These are phyloP conservation scores for Pythium phragmiticola DNA, from an alignment of 352 stramenopile species.

Conservation along the genomic window DNA sequence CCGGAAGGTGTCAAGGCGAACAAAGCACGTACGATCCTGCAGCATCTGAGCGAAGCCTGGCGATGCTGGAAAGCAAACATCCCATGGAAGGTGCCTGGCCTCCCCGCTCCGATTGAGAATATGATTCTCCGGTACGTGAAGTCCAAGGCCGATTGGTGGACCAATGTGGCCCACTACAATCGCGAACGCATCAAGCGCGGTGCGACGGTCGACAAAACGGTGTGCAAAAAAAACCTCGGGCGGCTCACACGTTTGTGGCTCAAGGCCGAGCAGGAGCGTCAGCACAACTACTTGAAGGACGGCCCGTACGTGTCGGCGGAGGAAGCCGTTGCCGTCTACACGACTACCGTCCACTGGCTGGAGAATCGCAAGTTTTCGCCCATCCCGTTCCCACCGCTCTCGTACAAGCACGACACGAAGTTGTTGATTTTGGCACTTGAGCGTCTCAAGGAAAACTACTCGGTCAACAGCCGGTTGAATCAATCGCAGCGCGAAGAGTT, in stretches of 20 bases:
- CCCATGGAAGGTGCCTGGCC: conserved; percentile 99
- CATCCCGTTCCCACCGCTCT: conserved; percentile 99
- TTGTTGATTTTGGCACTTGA: conserved; percentile 99
- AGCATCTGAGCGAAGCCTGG: conserved; percentile 99
- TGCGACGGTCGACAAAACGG: conserved; percentile 99
- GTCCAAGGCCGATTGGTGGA: conserved; percentile 98
- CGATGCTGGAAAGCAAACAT: conserved; percentile 99
- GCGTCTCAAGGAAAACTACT: conserved; percentile 98
- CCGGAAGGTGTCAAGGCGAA: conserved; percentile 99
- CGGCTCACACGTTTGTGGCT: conserved; percentile 98
- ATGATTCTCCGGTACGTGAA: conserved; percentile 99
- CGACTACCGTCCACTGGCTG: conserved; percentile 99
- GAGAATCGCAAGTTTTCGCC: conserved; percentile 99
- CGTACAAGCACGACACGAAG: conserved; percentile 99
- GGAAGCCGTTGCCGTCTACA: conserved; percentile 99
- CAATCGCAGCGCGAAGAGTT: conserved; percentile 98
- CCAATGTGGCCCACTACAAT: conserved; percentile 99
- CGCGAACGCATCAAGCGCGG: conserved; percentile 99
- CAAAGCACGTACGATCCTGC: conserved; percentile 98
- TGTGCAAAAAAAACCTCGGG: conserved; percentile 99
- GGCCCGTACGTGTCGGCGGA: conserved; percentile 98
- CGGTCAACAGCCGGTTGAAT: conserved; percentile 97
- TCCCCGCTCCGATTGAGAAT: conserved; percentile 99
- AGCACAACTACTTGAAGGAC: conserved; percentile 99
- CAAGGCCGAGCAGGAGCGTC: conserved; percentile 99